Percentiles rank a stretch among this genome's conserved stretches.
phyloP scores from a whole-genome alignment of 192 early-diverging fungal genomes.

The Phycomyces blakesleeanus region DNA sequence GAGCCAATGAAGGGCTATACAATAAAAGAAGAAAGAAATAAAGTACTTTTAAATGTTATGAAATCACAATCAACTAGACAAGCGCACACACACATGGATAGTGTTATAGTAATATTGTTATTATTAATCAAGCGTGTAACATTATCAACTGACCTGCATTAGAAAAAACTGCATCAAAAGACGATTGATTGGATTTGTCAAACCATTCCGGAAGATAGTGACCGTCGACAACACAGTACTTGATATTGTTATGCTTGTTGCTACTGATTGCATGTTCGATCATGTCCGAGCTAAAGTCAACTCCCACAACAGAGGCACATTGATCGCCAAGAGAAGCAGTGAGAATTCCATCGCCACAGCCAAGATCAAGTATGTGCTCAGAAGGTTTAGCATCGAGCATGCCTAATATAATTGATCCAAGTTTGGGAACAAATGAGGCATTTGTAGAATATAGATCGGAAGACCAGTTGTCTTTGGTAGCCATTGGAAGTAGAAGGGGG shows the following conservation, averaged over 20 bases:
- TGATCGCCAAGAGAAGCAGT: conserved; percentile 46
- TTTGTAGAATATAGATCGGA: conserved; percentile 47
- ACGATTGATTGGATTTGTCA: conserved; percentile 31
- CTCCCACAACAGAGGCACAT: conserved; percentile 51
- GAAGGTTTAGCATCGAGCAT: conserved; percentile 46
- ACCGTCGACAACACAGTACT: conserved; percentile 52
- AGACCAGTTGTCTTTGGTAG: conserved; percentile 47
- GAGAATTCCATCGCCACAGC: conserved; percentile 64
- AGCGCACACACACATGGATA: too few relatives aligned
- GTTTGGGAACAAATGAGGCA: conserved; percentile 54
- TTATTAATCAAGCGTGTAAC: too few relatives aligned
- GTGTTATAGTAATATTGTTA: too few relatives aligned
- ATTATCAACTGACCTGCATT: conserved; percentile 55
- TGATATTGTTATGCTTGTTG: conserved; percentile 15
- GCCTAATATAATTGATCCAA: conserved; percentile 45
- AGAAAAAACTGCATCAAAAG: conserved; percentile 68
- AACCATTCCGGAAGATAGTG: conserved; percentile 41
- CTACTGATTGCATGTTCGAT: conserved; percentile 37
- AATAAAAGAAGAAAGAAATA: conserved; percentile 5
- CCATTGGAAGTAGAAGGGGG: neutral
- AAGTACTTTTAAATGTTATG: conserved; percentile 1
- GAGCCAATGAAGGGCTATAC: conserved; percentile 69
- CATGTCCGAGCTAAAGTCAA: conserved; percentile 59
- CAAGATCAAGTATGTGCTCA: conserved; percentile 64
- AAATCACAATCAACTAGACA: too few relatives aligned